phyloP scores from a whole-genome alignment of 352 stramenopile genomes.

The Poterioochromonas sp. region DNA sequence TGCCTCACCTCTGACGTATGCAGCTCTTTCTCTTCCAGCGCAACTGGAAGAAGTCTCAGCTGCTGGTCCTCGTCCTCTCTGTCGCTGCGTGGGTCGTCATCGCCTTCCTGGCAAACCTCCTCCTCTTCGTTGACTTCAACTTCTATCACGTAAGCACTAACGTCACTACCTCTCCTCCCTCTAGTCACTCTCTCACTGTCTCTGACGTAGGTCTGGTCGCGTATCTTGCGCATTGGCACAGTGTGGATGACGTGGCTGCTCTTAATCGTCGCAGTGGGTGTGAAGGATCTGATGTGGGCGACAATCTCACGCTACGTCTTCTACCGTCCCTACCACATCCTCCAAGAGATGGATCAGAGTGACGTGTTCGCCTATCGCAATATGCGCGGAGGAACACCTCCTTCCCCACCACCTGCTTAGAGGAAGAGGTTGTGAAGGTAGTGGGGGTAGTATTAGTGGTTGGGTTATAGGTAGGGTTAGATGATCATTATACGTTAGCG shows the following conservation, averaged over 20 bases:
- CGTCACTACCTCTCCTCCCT: not conserved
- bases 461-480: too few relatives aligned
- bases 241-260: not conserved
- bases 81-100: not conserved
- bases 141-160: not conserved
- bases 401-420: too few relatives aligned
- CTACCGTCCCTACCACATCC: not conserved
- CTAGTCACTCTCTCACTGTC: not conserved
- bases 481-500: too few relatives aligned
- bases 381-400: too few relatives aligned
- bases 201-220: not conserved
- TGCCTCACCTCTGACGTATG: not conserved
- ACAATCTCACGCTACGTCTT: not conserved
- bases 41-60: not conserved
- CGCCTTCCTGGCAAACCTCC: not conserved
- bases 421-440: too few relatives aligned
- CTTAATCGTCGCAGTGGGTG: not conserved
- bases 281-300: not conserved
- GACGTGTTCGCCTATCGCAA: too few relatives aligned
- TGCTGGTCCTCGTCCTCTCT: not conserved
- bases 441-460: too few relatives aligned
- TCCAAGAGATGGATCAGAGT: constrained; percentile 12
- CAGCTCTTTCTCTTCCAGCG: not conserved
- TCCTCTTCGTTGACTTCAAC: not conserved
- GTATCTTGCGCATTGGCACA: not conserved